Percentiles rank a stretch among this genome's conserved stretches.
phyloP scores from a whole-genome alignment of 2,329 filamentous ascomycete species.

The Aspergillus calidoustus region DNA sequence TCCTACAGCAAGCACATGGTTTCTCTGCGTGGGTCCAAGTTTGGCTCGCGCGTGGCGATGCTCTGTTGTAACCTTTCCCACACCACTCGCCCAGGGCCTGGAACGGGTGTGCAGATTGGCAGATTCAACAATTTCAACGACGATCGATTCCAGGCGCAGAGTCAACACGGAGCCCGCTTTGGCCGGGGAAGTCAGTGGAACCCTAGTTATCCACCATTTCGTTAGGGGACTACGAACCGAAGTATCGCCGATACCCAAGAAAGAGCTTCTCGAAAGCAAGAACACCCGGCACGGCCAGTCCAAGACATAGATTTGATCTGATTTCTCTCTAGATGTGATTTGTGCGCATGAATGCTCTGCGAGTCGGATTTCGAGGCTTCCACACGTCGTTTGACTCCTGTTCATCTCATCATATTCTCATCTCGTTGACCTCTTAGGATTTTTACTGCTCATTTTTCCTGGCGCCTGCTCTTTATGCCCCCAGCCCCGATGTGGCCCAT shows the following conservation, averaged over 20 bases:
- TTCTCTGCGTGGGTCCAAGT: conserved; percentile 95
- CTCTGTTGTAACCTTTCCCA: conserved; percentile 95
- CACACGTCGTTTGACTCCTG: conserved; percentile 16
- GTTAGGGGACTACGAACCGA: conserved; percentile 29
- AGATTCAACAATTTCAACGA: conserved; percentile 59
- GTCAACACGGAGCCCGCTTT: conserved; percentile 45
- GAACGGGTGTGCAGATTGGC: conserved; percentile 69
- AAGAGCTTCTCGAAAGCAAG: conserved; percentile 3
- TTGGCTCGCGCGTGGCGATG: conserved; percentile 97
- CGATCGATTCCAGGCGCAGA: conserved; percentile 41
- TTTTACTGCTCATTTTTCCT: conserved; percentile 13
- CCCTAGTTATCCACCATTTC: conserved; percentile 42
- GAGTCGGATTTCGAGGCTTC: conserved; percentile 16
- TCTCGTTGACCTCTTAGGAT: conserved; percentile 14
- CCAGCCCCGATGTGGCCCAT: background rate
- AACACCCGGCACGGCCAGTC: conserved; percentile 3
- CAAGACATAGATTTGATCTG: conserved; percentile 18
- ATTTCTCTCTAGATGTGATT: conserved; percentile 18
- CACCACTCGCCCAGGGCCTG: conserved; percentile 85
- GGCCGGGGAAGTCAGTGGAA: conserved; percentile 44
- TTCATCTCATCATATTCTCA: conserved; percentile 19
- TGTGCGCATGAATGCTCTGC: conserved; percentile 17
- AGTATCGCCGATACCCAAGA: conserved; percentile 1
- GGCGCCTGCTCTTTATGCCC: conserved; percentile 1
- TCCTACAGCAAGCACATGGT: conserved; percentile 87